Evolutionary conservation across 2,329 filamentous ascomycete species (phyloP).

Genomic region (Microsporum canis): DNA sequence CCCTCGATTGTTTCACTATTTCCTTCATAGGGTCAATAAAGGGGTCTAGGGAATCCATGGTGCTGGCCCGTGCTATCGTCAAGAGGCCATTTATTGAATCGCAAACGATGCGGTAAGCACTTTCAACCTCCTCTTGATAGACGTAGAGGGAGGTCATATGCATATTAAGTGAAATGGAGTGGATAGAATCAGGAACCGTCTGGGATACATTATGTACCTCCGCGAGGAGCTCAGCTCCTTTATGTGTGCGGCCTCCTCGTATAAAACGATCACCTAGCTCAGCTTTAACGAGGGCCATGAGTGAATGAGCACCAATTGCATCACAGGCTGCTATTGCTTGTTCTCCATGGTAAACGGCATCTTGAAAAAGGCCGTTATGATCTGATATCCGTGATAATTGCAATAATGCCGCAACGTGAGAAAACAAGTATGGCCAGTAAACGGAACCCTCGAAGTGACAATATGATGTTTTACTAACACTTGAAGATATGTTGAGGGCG

Average conservation of each 20-base stretch:
- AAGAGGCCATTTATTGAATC: slow-evolving; percentile 37
- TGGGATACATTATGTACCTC: slow-evolving; percentile 47
- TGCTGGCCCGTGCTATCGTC: not conserved
- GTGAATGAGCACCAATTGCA: slow-evolving; percentile 51
- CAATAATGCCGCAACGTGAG: slow-evolving; percentile 58
- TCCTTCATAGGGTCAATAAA: slow-evolving; percentile 21
- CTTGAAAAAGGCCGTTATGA: slow-evolving; percentile 74
- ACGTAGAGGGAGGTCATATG: slow-evolving; percentile 38
- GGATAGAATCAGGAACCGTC: slow-evolving; percentile 40
- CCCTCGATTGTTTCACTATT: slow-evolving; percentile 34
- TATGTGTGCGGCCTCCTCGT: slow-evolving; percentile 38
- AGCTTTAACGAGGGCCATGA: slow-evolving; percentile 38
- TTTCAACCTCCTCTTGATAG: slow-evolving; percentile 31
- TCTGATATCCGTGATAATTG: slow-evolving; percentile 69
- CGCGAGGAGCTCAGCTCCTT: slow-evolving; percentile 46
- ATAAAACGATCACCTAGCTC: slow-evolving; percentile 40
- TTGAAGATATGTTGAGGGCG: slow-evolving; percentile 30
- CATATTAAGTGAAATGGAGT: slow-evolving; percentile 40
- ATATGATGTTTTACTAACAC: slow-evolving; percentile 18
- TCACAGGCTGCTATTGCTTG: slow-evolving; percentile 68
- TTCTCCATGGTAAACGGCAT: slow-evolving; percentile 79
- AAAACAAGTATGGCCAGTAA: slow-evolving; percentile 69
- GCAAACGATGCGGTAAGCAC: slow-evolving; percentile 40
- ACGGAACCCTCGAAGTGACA: slow-evolving; percentile 47
- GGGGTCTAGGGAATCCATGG: slow-evolving; percentile 20